Base-by-base conservation (phyloP, 1,284 basidiomycete genomes). In the Ceratobasidium sp. region DNA sequence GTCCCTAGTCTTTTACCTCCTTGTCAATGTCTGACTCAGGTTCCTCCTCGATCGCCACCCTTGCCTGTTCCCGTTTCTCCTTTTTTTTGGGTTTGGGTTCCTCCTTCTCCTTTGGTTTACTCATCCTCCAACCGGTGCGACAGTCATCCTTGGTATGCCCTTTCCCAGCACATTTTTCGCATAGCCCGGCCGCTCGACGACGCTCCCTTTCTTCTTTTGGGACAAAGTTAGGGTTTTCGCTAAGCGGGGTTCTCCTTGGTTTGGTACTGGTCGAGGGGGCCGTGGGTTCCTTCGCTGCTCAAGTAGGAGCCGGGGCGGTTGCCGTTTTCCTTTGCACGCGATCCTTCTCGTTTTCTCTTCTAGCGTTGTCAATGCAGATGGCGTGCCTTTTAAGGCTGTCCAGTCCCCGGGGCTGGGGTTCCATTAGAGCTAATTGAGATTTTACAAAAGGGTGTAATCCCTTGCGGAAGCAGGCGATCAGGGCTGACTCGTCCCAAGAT, bases 381-480 rank as follows among this genome's bases (percentile, higher is more conserved):
- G n/a, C n/a, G n/a, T n/a, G n/a, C n/a, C n/a, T n/a, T n/a, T n/a
- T n/a, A n/a, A n/a, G n/a, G n/a, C n/a, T n/a, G n/a, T n/a, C n/a
- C n/a, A n/a, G n/a, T n/a, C n/a, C n/a, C n/a, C n/a, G n/a, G n/a
- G n/a, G n/a, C n/a, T n/a, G n/a, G n/a, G n/a, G n/a, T n/a, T n/a
- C n/a, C n/a, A n/a, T n/a, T n/a, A n/a, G 25, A 33, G 56, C 21
- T 59, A 30, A 30, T 59, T 59, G 33, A 59, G 30, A 5, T 38
- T 59, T 33, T 33, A 59, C n/a, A n/a, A n/a, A n/a, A n/a, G n/a
- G n/a, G 33, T 59, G 56, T 12, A 59, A 16, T 5, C 56, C 56
- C 12, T 1, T 16, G 8, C n/a, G n/a, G 56, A n/a, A 59, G 7
- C 23, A 33, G 1, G 30, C 56, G 14, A 28, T 59, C 5, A 4